Evolutionary conservation across 441 rosid genomes (phyloP).

Genomic region (Breynia disticha): DNA sequence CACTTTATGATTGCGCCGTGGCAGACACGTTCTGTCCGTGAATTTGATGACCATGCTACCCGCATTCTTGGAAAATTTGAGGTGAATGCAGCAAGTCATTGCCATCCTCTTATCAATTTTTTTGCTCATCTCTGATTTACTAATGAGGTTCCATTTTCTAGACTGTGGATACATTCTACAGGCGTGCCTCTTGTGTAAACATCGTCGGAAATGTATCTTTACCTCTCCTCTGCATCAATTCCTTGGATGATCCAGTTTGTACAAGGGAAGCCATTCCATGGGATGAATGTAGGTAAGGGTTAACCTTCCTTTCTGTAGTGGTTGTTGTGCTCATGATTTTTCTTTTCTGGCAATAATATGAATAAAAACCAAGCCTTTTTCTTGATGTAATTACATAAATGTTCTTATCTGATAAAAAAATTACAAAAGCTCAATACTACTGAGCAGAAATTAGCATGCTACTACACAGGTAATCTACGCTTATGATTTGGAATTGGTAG

Average conservation of each 20-base stretch:
- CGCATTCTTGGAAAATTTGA: conserved; percentile 40
- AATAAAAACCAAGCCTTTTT: neutral
- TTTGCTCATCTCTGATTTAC: conserved; percentile 1
- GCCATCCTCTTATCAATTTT: neutral
- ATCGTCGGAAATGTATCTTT: conserved; percentile 34
- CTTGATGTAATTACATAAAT: too few relatives aligned
- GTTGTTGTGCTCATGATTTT: neutral
- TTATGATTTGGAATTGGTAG: too few relatives aligned
- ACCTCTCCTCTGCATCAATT: conserved; percentile 42
- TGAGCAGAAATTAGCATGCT: too few relatives aligned
- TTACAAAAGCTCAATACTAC: too few relatives aligned
- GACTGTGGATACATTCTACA: conserved; percentile 43
- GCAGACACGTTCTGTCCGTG: conserved; percentile 39
- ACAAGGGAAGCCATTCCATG: conserved; percentile 88
- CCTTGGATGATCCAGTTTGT: conserved; percentile 47
- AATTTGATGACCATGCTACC: conserved; percentile 37
- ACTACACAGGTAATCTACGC: too few relatives aligned
- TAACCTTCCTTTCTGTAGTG: neutral
- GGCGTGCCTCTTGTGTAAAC: conserved; percentile 28
- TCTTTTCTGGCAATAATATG: neutral
- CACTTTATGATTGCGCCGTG: conserved; percentile 12
- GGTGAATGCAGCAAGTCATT: conserved; percentile 16
- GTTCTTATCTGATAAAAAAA: too few relatives aligned
- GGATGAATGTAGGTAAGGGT: conserved; percentile 81
- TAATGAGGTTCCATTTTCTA: conserved; percentile 16